Evolutionary conservation across 2,329 filamentous ascomycete genomes (phyloP).

Genomic region (Knufia fluminis): DNA sequence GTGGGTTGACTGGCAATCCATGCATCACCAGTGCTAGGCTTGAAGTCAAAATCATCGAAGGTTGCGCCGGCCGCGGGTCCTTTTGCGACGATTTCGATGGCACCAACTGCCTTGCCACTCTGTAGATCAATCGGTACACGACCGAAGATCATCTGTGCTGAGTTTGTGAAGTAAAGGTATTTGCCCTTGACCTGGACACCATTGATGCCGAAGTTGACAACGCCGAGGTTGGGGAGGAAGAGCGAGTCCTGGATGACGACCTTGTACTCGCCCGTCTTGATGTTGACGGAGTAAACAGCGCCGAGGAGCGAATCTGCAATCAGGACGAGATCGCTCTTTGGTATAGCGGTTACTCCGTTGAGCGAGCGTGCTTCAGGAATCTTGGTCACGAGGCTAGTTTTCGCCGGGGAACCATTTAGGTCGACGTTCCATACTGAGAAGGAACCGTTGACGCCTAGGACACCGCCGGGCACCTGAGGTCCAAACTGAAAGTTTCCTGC

Average conservation of each 20-base stretch:
- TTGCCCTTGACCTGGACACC: constrained; percentile 21
- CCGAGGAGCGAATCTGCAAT: constrained; percentile 18
- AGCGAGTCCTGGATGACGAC: constrained; percentile 11
- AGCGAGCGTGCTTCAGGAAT: constrained; percentile 17
- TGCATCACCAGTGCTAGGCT: background rate
- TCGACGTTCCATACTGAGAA: constrained; percentile 12
- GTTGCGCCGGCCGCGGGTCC: too few species aligned
- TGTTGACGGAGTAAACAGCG: constrained; percentile 16
- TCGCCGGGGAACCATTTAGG: constrained; percentile 7
- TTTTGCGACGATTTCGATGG: too few species aligned
- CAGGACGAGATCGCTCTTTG: constrained; percentile 14
- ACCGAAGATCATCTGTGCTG: constrained; percentile 3
- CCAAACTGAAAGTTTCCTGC: constrained; percentile 18
- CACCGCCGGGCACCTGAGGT: constrained; percentile 8
- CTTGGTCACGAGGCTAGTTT: constrained; percentile 5
- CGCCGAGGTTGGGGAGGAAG: constrained; percentile 6
- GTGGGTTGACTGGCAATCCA: background rate
- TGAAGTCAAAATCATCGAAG: background rate
- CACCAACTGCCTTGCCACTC: background rate
- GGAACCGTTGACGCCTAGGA: constrained; percentile 2
- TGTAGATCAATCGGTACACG: background rate
- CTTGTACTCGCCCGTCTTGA: constrained; percentile 9
- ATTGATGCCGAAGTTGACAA: constrained; percentile 17
- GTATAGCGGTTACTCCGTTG: constrained; percentile 19
- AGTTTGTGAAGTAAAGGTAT: constrained; percentile 6